Evolutionary conservation across 306 rosid species (phyloP).

Genomic region (Senna siamea): DNA sequence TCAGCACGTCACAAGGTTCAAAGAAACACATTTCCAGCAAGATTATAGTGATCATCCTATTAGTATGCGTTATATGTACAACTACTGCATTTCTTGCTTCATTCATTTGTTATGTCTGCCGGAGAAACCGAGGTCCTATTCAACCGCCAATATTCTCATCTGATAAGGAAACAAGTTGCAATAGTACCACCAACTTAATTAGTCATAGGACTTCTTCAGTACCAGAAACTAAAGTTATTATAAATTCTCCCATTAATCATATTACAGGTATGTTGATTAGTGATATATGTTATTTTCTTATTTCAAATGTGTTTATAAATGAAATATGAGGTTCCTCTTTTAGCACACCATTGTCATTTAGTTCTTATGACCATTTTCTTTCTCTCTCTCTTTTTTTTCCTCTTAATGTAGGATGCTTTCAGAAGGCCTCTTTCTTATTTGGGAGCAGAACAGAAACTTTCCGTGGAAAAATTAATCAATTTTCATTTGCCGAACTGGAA

Average conservation of each 20-base stretch:
- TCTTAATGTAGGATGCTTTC: constrained; percentile 73
- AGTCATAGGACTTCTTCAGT: constrained; percentile 65
- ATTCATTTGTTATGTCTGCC: constrained; percentile 61
- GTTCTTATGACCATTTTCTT: constrained; percentile 19
- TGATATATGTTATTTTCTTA: constrained; percentile 7
- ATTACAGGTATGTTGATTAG: constrained; percentile 52
- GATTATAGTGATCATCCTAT: constrained; percentile 65
- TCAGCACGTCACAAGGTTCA: constrained; percentile 49
- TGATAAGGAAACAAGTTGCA: constrained; percentile 74
- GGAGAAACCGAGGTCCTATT: constrained; percentile 56
- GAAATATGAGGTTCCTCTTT: constrained; percentile 7
- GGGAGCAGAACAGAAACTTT: constrained; percentile 57
- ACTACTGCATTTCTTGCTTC: constrained; percentile 73
- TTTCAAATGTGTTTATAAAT: background rate
- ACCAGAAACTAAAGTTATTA: constrained; percentile 52
- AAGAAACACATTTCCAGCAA: constrained; percentile 72
- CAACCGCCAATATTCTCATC: constrained; percentile 64
- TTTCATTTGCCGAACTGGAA: constrained; percentile 83
- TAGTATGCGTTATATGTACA: constrained; percentile 66
- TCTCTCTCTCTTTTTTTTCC: too few species aligned
- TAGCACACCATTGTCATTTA: constrained; percentile 18
- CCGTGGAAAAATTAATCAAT: constrained; percentile 69
- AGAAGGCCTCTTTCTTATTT: constrained; percentile 62
- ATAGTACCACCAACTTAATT: constrained; percentile 78
- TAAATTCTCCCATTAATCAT: constrained; percentile 55